These are phyloP conservation scores for Arxiozyma heterogenica DNA, from an alignment of 1,139 yeast genomes.

Conservation along the genomic window DNA sequence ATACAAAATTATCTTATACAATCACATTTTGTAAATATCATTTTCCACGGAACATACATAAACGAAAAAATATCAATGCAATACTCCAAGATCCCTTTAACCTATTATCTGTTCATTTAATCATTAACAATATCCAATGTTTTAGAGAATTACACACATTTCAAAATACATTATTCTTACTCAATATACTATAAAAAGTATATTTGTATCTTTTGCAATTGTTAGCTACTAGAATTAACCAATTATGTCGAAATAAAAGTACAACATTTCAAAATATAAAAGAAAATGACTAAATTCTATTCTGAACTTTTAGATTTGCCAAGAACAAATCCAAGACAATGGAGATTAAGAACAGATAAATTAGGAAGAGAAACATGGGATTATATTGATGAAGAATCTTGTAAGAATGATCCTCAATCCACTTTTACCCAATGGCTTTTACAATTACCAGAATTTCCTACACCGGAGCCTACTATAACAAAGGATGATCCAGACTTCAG, in stretches of 20 bases:
- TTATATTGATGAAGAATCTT: conserved; percentile 41
- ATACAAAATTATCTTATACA: too few species aligned
- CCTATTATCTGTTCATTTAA: too few species aligned
- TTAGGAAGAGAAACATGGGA: conserved; percentile 82
- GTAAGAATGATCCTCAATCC: conserved; percentile 42
- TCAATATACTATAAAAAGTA: background rate
- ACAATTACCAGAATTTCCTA: conserved; percentile 36
- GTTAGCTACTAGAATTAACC: too few species aligned
- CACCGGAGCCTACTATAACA: conserved; percentile 33
- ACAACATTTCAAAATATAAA: background rate
- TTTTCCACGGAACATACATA: too few species aligned
- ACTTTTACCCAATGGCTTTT: conserved; percentile 51
- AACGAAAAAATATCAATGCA: too few species aligned
- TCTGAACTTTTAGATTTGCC: conserved; percentile 58
- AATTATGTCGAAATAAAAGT: too few species aligned
- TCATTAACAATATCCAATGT: too few species aligned
- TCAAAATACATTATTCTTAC: too few species aligned
- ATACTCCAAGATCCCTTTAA: too few species aligned
- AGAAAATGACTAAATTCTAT: conserved; percentile 30
- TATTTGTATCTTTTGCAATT: background rate
- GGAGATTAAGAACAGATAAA: conserved; percentile 67
- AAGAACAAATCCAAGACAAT: conserved; percentile 56
- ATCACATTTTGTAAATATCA: too few species aligned
- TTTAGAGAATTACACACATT: too few species aligned
- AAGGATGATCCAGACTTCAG: conserved; percentile 28